phyloP scores from a whole-genome alignment of 495 filamentous ascomycete species.

The Lentithecium fluviatile region DNA sequence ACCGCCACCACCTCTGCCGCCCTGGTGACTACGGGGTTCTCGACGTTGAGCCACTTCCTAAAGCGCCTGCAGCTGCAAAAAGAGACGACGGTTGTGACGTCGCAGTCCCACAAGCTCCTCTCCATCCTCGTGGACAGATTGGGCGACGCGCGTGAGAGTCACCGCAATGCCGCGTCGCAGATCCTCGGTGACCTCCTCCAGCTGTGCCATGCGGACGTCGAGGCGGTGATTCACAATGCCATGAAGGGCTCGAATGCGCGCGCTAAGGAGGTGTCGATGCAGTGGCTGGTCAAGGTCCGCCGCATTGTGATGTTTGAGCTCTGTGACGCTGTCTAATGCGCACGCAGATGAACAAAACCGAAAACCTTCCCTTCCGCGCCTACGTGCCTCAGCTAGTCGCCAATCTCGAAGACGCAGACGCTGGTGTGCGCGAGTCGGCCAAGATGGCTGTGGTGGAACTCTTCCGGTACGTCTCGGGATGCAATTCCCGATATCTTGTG shows the following conservation, averaged over 20 bases:
- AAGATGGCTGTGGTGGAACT: conserved; percentile 79
- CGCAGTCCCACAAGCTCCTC: conserved; percentile 62
- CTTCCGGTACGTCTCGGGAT: conserved; percentile 61
- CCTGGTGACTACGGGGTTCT: conserved; percentile 74
- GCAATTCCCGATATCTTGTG: conserved; percentile 4
- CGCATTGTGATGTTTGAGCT: conserved; percentile 2
- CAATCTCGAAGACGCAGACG: conserved; percentile 84
- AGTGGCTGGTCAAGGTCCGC: conserved; percentile 72
- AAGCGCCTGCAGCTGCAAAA: conserved; percentile 83
- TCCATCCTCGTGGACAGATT: conserved; percentile 79
- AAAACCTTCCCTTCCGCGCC: conserved; percentile 71
- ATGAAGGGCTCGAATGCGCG: conserved; percentile 76
- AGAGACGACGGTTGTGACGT: conserved; percentile 62
- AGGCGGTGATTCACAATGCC: conserved; percentile 73
- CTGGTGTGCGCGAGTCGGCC: conserved; percentile 76
- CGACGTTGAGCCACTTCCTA: conserved; percentile 77
- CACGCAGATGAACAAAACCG: conserved; percentile 70
- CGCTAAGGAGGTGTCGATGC: conserved; percentile 77
- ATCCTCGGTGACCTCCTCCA: conserved; percentile 72
- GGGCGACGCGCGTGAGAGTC: conserved; percentile 82
- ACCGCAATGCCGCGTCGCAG: conserved; percentile 66
- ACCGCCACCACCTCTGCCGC: conserved; percentile 63
- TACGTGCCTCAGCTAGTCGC: conserved; percentile 82
- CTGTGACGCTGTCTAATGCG: not conserved
- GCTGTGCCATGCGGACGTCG: conserved; percentile 66